A percentile compares a stretch with the other conserved stretches of the same genome.
These are phyloP conservation scores for Cladosporium sp. DNA, from an alignment of 2,329 filamentous ascomycete species.

Conservation along the genomic window DNA sequence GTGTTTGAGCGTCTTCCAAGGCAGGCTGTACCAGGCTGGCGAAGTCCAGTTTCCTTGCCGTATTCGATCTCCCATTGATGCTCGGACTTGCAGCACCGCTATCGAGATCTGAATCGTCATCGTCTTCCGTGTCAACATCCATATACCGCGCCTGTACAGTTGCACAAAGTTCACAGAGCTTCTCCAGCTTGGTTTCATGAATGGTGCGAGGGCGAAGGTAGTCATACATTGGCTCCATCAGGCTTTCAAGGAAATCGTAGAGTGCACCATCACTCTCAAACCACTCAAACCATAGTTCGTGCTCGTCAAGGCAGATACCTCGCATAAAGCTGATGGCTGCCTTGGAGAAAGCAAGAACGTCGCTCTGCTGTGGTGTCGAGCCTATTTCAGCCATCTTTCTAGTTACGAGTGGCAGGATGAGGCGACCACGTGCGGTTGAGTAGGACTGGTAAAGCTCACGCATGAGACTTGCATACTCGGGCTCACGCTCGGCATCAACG, in stretches of 20 bases:
- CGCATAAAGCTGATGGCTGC: conserved; percentile 62
- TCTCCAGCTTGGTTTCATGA: conserved; percentile 62
- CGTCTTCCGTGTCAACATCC: conserved; percentile 47
- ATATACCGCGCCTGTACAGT: conserved; percentile 63
- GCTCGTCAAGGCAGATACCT: conserved; percentile 63
- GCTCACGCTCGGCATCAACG: conserved; percentile 51
- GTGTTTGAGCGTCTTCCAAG: conserved; percentile 63
- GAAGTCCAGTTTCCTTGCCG: conserved; percentile 51
- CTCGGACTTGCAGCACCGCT: conserved; percentile 18
- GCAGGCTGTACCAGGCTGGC: conserved; percentile 59
- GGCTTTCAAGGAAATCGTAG: conserved; percentile 63
- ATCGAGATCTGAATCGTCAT: conserved; percentile 47
- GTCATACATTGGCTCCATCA: conserved; percentile 66
- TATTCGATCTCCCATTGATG: conserved; percentile 15
- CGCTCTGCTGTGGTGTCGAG: conserved; percentile 56
- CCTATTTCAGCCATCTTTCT: conserved; percentile 57
- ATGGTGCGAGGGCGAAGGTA: conserved; percentile 62
- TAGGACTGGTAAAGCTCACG: conserved; percentile 63
- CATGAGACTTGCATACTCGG: conserved; percentile 63
- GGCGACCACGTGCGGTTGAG: conserved; percentile 52
- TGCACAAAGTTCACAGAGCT: conserved; percentile 63
- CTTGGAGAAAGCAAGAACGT: conserved; percentile 62
- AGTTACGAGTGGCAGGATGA: conserved; percentile 59
- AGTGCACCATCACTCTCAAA: conserved; percentile 59
- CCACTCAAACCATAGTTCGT: conserved; percentile 64